phyloP scores from a whole-genome alignment of 106 monocot genomes.

The Dioscorea dumetorum region DNA sequence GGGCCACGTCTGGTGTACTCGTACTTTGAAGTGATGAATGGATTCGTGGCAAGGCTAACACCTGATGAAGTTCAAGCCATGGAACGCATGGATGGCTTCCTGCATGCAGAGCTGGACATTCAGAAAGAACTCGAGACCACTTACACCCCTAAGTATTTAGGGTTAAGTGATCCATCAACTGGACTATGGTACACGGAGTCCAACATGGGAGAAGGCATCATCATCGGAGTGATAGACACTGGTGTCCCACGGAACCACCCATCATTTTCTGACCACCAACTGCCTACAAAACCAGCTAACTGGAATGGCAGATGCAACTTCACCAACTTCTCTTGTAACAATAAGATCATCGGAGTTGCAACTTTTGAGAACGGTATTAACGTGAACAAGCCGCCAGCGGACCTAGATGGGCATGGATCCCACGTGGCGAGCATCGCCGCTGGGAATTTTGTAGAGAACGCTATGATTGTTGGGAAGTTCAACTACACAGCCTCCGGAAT shows the following conservation, averaged over 20 bases:
- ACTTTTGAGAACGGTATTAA: not conserved
- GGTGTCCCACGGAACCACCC: not conserved
- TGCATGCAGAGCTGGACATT: not conserved
- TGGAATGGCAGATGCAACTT: slow-evolving; percentile 2
- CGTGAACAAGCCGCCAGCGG: not conserved
- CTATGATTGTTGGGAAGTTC: slow-evolving; percentile 3
- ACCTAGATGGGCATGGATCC: slow-evolving; percentile 14
- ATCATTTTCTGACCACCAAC: not conserved
- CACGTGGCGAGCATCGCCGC: slow-evolving; percentile 21
- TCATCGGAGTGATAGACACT: slow-evolving; percentile 9
- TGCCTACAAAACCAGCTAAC: not conserved
- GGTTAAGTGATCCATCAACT: not conserved
- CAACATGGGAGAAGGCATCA: no score
- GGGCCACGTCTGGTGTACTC: not conserved
- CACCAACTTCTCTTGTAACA: not conserved
- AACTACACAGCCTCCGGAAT: slow-evolving; percentile 11
- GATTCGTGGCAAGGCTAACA: slow-evolving; percentile 5
- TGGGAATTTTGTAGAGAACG: slow-evolving; percentile 10
- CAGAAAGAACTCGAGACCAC: not conserved
- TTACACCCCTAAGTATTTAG: slow-evolving; percentile 1
- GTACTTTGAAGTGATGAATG: not conserved
- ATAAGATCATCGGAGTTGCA: slow-evolving; percentile 3
- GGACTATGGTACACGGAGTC: not conserved
- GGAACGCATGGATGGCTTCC: not conserved
- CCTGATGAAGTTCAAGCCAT: not conserved